Conservation (phyloP, 768 basidiomycete genomes). For the Piloderma croceum region DNA sequence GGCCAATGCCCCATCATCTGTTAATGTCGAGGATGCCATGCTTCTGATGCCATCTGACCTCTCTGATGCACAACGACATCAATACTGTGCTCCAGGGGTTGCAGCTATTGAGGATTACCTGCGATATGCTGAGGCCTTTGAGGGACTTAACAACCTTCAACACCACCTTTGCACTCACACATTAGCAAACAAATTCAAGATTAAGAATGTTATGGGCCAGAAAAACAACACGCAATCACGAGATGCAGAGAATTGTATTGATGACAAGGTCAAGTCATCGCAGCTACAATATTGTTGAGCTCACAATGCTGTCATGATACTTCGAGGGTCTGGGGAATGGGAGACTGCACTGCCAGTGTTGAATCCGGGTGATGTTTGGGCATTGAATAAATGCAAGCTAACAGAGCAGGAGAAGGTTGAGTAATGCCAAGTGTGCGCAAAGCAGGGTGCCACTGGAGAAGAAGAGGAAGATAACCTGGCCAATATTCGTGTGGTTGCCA, state of each 20-base stretch:
- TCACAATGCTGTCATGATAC: neutral
- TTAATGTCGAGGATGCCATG: neutral
- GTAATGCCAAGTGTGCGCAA: neutral
- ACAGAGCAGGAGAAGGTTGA: slow-evolving; percentile 1
- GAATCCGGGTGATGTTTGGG: neutral
- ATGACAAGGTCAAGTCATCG: neutral
- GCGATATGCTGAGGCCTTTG: slow-evolving; percentile 10
- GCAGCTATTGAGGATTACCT: slow-evolving; percentile 9
- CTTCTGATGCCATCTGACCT: neutral
- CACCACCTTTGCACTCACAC: neutral
- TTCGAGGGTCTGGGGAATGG: neutral
- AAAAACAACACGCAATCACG: neutral
- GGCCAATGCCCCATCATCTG: neutral
- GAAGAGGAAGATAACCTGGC: neutral
- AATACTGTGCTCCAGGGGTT: neutral
- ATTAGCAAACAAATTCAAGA: slow-evolving; percentile 2
- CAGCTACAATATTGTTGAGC: neutral
- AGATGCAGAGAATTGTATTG: neutral
- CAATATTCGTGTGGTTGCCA: neutral
- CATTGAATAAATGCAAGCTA: neutral
- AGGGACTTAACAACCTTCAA: neutral
- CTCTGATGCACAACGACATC: neutral
- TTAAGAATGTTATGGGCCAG: slow-evolving; percentile 4
- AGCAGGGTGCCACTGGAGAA: neutral
- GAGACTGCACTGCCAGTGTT: neutral